A percentile compares a stretch with the other conserved stretches of the same genome.
phyloP scores from a whole-genome alignment of 2,329 filamentous ascomycete species.

The Nigrospora sphaerica region DNA sequence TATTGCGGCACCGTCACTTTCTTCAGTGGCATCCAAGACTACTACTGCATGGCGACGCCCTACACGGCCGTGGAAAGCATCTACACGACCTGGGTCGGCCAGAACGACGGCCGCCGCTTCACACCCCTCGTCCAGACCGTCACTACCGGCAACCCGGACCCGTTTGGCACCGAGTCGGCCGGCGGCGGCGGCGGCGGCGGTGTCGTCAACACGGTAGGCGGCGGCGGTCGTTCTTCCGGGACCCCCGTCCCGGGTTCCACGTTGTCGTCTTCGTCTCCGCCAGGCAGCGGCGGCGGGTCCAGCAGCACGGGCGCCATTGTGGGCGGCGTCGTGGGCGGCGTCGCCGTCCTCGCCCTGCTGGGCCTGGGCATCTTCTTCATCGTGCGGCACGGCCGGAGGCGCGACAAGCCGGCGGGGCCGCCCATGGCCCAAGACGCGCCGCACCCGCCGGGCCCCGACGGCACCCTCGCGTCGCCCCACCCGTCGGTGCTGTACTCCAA shows the following conservation, averaged over 20 bases:
- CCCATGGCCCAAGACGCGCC: conserved; percentile 7
- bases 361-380: conserved; percentile 31
- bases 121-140: conserved; percentile 11
- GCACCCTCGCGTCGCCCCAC: conserved; percentile 8
- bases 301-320: conserved; percentile 34
- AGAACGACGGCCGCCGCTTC: conserved; percentile 24
- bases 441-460: conserved; percentile 8
- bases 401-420: conserved; percentile 8
- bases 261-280: conserved; percentile 6
- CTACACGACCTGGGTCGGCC: conserved; percentile 32
- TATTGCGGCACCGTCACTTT: conserved; percentile 41
- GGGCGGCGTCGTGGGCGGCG: conserved; percentile 39
- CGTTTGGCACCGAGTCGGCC: background rate
- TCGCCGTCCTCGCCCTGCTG: conserved; percentile 32
- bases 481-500: no score
- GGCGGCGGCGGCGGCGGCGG: background rate
- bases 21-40: conserved; percentile 32
- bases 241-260: background rate
- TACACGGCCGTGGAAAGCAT: conserved; percentile 26
- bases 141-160: conserved; percentile 1
- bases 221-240: background rate
- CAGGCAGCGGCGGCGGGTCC: conserved; percentile 12
- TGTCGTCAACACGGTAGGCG: background rate
- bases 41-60: conserved; percentile 30
- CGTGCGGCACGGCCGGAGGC: conserved; percentile 27